Conservation (phyloP, 2,329 filamentous ascomycete genomes). For the Akanthomyces muscarius region DNA sequence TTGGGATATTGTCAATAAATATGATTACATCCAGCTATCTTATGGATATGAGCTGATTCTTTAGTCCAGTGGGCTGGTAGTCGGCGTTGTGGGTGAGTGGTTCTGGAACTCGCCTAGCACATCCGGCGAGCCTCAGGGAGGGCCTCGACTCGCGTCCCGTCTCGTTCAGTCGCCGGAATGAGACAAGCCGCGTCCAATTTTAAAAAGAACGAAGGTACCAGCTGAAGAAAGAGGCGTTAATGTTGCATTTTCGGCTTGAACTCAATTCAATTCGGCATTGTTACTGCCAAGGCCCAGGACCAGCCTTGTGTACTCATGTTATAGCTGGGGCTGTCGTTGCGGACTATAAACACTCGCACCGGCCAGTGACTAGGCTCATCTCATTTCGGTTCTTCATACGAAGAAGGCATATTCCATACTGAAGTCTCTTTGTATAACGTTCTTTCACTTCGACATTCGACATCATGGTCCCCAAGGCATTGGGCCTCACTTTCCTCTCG, state of each 20-base stretch:
- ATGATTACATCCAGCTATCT: background rate
- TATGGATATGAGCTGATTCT: background rate
- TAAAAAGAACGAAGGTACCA: background rate
- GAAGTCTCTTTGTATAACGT: background rate
- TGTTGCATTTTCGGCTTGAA: background rate
- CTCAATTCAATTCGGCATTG: background rate
- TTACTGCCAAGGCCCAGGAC: background rate
- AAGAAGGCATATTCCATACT: background rate
- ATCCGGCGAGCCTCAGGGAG: background rate
- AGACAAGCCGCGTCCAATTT: background rate
- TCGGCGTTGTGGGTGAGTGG: background rate
- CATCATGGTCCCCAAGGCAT: conserved; percentile 11
- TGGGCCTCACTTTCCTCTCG: conserved; percentile 4
- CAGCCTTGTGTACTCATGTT: background rate
- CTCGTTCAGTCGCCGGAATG: background rate
- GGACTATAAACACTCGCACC: conserved; percentile 3
- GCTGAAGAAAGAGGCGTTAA: background rate
- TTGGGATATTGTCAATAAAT: background rate
- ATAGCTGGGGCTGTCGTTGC: background rate
- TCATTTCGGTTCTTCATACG: background rate
- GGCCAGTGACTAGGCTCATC: background rate
- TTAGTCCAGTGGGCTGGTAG: background rate
- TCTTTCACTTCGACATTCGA: background rate
- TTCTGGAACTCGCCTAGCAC: background rate
- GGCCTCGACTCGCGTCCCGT: background rate